Evolutionary conservation across 495 filamentous ascomycete genomes (phyloP), one percentile per base, ranked within the genome.

Genomic region (Trichocladium uniseriatum): DNA sequence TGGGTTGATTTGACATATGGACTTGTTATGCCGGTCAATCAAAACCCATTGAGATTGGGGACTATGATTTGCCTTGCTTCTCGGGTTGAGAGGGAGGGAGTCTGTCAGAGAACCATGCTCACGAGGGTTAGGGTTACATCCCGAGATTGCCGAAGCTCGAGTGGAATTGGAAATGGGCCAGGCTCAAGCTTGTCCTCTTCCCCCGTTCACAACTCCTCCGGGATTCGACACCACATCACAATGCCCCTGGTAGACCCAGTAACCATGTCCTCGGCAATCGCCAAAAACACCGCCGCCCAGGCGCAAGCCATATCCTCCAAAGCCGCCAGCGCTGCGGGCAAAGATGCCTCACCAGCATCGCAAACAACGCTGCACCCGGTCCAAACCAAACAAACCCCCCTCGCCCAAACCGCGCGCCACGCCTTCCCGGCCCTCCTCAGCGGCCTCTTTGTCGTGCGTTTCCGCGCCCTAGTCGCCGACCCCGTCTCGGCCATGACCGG

Each of bases 401-500:
- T 57, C 43, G 60, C 70, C 14, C 67, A 67, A 22, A 27, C 61
- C 9, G 41, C 54, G 28, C 62, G 56, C 14, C 57, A 64, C 38
- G 56, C 38, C 24, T 29, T 61, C 54, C 81, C 86, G 5, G 68
- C 69, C 24, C 60, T 89, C 13, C 70, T 94, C 20, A 72, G 87
- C 15, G 69, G 68, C 32, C 56, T 82, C 27, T 81, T 79, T 60
- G 66, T 74, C 47, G 34, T 76, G 27, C 77, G 72, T 29, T 95
- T 96, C 70, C 59, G 63, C 24, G 57, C 70, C 19, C 72, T 95
- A 16, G 84, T 95, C 49, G 29, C 72, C 27, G 73, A 90, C 57
- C 90, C 92, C 7, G 77, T 85, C 7, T 60, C 75, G 14, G 74
- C 81, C 14, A 77, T 98, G 45, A 53, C 74, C 1, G 72, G 55